Evolutionary conservation across 2,329 filamentous ascomycete species (phyloP).

Genomic region (Plenodomus biglobosus): DNA sequence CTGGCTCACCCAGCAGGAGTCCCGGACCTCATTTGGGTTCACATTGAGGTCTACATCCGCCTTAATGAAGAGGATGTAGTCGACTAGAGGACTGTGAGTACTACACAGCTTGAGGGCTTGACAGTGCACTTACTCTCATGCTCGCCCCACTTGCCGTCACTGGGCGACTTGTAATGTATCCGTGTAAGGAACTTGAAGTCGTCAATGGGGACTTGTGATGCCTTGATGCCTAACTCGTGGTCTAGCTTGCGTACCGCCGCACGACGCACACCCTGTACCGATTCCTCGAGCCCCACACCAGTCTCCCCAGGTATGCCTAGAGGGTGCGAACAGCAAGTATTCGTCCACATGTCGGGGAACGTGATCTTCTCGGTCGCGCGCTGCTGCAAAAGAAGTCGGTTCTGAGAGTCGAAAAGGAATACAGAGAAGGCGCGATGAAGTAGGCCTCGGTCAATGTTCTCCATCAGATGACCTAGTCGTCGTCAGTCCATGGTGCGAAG

Average conservation of each 20-base stretch:
- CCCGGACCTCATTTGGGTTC: slow-evolving; percentile 88
- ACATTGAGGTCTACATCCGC: slow-evolving; percentile 80
- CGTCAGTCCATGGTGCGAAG: slow-evolving; percentile 11
- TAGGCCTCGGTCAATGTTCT: slow-evolving; percentile 94
- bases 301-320: slow-evolving; percentile 90
- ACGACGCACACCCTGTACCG: slow-evolving; percentile 82
- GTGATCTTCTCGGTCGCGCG: slow-evolving; percentile 97
- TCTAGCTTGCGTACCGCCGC: slow-evolving; percentile 91
- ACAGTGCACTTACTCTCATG: slow-evolving; percentile 75
- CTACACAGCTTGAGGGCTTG: not conserved
- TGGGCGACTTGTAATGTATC: slow-evolving; percentile 97
- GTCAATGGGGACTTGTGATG: slow-evolving; percentile 83
- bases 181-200: slow-evolving; percentile 92
- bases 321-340: slow-evolving; percentile 98
- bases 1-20: slow-evolving; percentile 78
- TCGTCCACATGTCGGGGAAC: slow-evolving; percentile 99
- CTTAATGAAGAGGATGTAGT: slow-evolving; percentile 96
- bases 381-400: slow-evolving; percentile 92
- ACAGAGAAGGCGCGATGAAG: slow-evolving; percentile 97
- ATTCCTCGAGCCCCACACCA: slow-evolving; percentile 75
- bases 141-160: slow-evolving; percentile 97
- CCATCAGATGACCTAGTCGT: slow-evolving; percentile 85
- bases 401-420: slow-evolving; percentile 94
- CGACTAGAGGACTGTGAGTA: slow-evolving; percentile 60
- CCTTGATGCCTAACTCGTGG: slow-evolving; percentile 91